These are phyloP conservation scores for Leccinum disarticulatum DNA, from an alignment of 768 basidiomycete species.

Conservation along the genomic window DNA sequence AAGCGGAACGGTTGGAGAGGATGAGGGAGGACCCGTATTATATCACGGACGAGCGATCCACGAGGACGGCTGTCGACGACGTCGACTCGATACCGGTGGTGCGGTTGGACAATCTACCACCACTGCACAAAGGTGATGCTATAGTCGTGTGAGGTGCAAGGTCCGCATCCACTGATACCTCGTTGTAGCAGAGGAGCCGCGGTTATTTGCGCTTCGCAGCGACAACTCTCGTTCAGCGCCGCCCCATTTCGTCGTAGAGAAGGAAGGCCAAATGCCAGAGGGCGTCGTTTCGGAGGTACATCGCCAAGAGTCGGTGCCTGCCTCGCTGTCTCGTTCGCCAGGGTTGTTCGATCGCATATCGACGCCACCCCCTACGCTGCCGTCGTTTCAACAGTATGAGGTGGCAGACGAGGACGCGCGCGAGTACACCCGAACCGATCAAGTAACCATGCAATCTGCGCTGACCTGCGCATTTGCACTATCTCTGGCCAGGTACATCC, in stretches of 20 bases:
- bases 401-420: conserved; percentile 45
- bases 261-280: conserved; percentile 84
- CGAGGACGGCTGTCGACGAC: conserved; percentile 48
- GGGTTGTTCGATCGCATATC: conserved; percentile 31
- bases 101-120: conserved; percentile 69
- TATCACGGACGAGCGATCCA: conserved; percentile 62
- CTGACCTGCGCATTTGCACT: conserved; percentile 30
- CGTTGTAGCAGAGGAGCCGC: conserved; percentile 31
- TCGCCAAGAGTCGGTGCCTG: conserved; percentile 28
- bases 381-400: conserved; percentile 56
- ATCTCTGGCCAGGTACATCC: conserved; percentile 25
- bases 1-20: conserved; percentile 72
- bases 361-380: conserved; percentile 36
- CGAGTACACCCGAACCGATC: conserved; percentile 67
- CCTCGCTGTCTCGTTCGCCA: conserved; percentile 25
- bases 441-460: conserved; percentile 43
- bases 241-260: conserved; percentile 64
- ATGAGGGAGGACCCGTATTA: conserved; percentile 91
- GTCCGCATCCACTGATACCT: conserved; percentile 24
- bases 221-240: conserved; percentile 40
- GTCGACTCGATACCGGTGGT: conserved; percentile 94
- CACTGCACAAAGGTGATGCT: conserved; percentile 33
- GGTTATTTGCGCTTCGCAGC: conserved; percentile 46
- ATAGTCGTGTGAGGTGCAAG: background rate
- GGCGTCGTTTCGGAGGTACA: conserved; percentile 35